phyloP scores from a whole-genome alignment of 352 stramenopile species.

The Globisporangium canariense region DNA sequence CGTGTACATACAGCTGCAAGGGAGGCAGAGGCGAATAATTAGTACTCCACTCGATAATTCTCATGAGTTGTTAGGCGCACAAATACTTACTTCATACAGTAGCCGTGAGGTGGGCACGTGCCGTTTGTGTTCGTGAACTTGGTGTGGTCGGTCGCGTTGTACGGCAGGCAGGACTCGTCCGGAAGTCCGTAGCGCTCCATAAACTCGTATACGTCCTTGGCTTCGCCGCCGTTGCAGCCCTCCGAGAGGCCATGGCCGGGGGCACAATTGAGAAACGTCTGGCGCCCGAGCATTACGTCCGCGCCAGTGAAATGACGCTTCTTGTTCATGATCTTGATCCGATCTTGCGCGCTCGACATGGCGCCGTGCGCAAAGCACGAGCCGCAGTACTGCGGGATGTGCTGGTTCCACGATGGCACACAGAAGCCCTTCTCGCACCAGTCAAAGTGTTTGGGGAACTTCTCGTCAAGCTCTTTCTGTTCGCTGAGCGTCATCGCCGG shows the following conservation, averaged over 20 bases:
- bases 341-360: constrained; percentile 72
- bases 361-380: constrained; percentile 80
- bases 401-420: constrained; percentile 82
- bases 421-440: constrained; percentile 87
- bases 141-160: constrained; percentile 81
- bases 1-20: constrained; percentile 73
- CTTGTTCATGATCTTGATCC: constrained; percentile 82
- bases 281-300: constrained; percentile 75
- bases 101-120: constrained; percentile 68
- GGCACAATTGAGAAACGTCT: constrained; percentile 82
- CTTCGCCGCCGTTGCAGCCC: constrained; percentile 71
- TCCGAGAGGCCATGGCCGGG: constrained; percentile 62
- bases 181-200: constrained; percentile 69
- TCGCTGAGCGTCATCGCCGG: constrained; percentile 40
- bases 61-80: neutral
- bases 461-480: constrained; percentile 26
- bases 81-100: constrained; percentile 79
- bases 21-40: neutral
- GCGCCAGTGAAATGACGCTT: constrained; percentile 50
- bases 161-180: constrained; percentile 77
- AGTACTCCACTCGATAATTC: neutral
- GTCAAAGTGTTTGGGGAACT: constrained; percentile 75
- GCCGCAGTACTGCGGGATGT: constrained; percentile 85
- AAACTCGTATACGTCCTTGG: constrained; percentile 77
- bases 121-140: constrained; percentile 66